Evolutionary conservation across 2,329 filamentous ascomycete species (phyloP).

Genomic region (Neophaeococcomyces aloes): DNA sequence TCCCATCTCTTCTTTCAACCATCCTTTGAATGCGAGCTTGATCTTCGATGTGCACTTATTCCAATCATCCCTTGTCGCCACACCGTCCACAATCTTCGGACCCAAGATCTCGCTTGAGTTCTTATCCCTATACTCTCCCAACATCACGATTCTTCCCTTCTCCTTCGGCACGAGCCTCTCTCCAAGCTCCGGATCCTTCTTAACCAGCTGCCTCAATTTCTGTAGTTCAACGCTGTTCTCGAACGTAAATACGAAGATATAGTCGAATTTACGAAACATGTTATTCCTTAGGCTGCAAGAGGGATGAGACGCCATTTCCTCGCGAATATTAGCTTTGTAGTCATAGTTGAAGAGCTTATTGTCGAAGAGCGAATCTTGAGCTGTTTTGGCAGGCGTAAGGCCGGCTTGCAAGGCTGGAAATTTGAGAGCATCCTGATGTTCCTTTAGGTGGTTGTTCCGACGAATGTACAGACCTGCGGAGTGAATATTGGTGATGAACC

Average conservation of each 20-base stretch:
- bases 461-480: not conserved
- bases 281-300: not conserved
- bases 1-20: conserved; percentile 1
- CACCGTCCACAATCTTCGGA: not conserved
- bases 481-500: not conserved
- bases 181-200: not conserved
- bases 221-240: not conserved
- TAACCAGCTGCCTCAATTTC: not conserved
- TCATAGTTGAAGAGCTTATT: not conserved
- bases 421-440: too few species aligned
- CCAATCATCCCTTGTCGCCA: not conserved
- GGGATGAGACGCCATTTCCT: not conserved
- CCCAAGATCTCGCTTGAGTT: not conserved
- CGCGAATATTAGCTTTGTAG: not conserved
- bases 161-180: not conserved
- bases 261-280: not conserved
- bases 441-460: not conserved
- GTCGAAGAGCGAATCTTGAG: not conserved
- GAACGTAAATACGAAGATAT: not conserved
- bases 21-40: not conserved
- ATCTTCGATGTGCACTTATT: not conserved
- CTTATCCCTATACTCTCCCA: not conserved
- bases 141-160: not conserved
- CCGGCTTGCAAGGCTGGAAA: too few species aligned
- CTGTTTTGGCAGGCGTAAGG: too few species aligned